Percentiles rank a stretch among this genome's conserved stretches.
phyloP scores from a whole-genome alignment of 306 rosid species.

The Rosa persica region DNA sequence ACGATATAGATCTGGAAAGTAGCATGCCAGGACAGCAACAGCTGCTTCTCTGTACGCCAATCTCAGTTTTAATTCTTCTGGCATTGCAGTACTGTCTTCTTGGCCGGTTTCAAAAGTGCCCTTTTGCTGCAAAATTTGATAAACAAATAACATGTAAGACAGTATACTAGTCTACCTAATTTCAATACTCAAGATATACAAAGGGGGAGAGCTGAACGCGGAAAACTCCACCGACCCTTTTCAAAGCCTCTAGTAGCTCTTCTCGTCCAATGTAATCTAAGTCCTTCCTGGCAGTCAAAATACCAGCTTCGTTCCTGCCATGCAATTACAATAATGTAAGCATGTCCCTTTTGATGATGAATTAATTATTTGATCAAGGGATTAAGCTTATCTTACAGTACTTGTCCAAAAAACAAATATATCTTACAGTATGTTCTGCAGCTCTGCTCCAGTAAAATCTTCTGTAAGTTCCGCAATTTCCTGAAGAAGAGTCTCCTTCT shows the following conservation, averaged over 20 bases:
- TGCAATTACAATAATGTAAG: slow-evolving; percentile 33
- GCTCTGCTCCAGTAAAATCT: slow-evolving; percentile 98
- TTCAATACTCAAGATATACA: background rate
- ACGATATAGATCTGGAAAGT: slow-evolving; percentile 77
- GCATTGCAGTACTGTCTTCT: slow-evolving; percentile 89
- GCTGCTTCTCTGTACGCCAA: slow-evolving; percentile 98
- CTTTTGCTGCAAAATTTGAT: slow-evolving; percentile 72
- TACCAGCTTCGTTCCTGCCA: slow-evolving; percentile 98
- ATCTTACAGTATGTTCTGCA: slow-evolving; percentile 88
- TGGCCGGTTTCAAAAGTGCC: slow-evolving; percentile 99
- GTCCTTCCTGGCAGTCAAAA: slow-evolving; percentile 98
- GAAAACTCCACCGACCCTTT: slow-evolving; percentile 66
- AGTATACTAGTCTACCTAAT: background rate
- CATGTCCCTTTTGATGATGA: slow-evolving; percentile 16
- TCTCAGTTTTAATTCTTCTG: slow-evolving; percentile 84
- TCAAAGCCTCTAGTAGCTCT: slow-evolving; percentile 92
- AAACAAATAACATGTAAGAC: slow-evolving; percentile 24
- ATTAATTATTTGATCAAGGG: slow-evolving; percentile 22
- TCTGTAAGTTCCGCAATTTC: slow-evolving; percentile 89
- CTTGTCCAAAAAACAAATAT: background rate
- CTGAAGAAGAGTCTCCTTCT: slow-evolving; percentile 63
- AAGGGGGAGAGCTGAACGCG: slow-evolving; percentile 1
- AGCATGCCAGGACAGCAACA: slow-evolving; percentile 89
- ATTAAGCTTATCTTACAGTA: slow-evolving; percentile 54
- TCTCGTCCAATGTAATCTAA: slow-evolving; percentile 82